Conservation (phyloP, 352 stramenopile species). For the Phytopythium mirpurense region DNA sequence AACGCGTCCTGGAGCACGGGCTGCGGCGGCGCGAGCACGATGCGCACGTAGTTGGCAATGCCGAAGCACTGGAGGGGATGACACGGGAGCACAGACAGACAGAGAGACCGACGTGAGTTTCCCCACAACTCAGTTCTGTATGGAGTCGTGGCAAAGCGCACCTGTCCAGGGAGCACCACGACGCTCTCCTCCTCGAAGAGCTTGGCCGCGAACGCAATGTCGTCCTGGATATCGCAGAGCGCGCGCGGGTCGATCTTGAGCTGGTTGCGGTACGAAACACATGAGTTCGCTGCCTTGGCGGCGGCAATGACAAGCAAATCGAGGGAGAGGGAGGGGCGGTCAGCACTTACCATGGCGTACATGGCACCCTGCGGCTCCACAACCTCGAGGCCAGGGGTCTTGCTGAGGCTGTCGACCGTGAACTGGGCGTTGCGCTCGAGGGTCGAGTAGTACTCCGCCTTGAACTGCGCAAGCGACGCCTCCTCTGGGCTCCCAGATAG, state of each 20-base stretch:
- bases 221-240: constrained; percentile 84
- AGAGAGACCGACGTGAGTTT: no score
- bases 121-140: no score
- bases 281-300: no score
- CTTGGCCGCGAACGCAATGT: constrained; percentile 92
- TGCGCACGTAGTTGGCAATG: constrained; percentile 29
- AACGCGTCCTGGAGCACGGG: constrained; percentile 30
- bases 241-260: constrained; percentile 57
- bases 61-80: constrained; percentile 24
- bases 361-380: constrained; percentile 91
- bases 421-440: constrained; percentile 88
- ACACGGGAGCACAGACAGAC: no score
- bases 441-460: constrained; percentile 72
- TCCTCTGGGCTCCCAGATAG: constrained; percentile 50
- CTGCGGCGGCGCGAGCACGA: constrained; percentile 29
- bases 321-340: no score
- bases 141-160: no score
- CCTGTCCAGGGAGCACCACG: constrained; percentile 91
- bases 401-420: constrained; percentile 62
- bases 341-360: constrained; percentile 89
- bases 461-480: constrained; percentile 72
- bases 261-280: constrained; percentile 6
- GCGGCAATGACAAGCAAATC: no score
- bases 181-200: constrained; percentile 95
- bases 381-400: constrained; percentile 83